Evolutionary conservation across 1,284 basidiomycete species (phyloP), one percentile per base, ranked within the genome.

Genomic region (Phellopilus nigrolimitatus): DNA sequence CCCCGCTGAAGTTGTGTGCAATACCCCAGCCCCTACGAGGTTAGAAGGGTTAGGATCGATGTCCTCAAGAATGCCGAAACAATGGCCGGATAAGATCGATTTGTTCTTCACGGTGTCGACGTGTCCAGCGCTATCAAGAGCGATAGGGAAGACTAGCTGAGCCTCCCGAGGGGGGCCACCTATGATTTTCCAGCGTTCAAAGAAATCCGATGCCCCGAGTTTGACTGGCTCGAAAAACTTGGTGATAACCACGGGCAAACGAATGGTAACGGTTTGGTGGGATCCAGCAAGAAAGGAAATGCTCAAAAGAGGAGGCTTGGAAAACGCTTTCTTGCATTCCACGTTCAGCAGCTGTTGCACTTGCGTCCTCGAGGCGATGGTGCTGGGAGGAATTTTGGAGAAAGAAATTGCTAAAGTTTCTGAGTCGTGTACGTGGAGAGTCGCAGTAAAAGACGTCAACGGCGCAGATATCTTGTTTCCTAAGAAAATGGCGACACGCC

Each of bases 101-200:
- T 78, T 74, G 61, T 97, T 79, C 64, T 80, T 84, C 8, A 69
- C 71, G 12, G 84, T 65, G 64, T 98, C 91, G 42, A 97, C 70
- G 45, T 88, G 79, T 3, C 88, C 89, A 2, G 71, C 66, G 6
- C 71, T 71, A 33, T 80, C 79, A 24, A 97, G 71, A 38, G 73
- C 70, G 59, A 98, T 85, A 0, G 87, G 80, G 69, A 97, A 97
- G 56, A 99, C 80, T 55, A 72, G 71, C 67, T 99, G 97, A 15
- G 88, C 81, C 71, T 99, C 97, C 50, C 94, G 79, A 21, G 94
- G 93, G 24, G 95, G 78, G 1, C 93, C 94, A 15, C 95, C 95
- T 53, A 99, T 97, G 61, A 97, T 73, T 68, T 93, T 93, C 97
- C 97, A 99, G 49, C 97, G 78, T 68, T 97, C 95, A 68, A 99